Evolutionary conservation across 108 stramenopile genomes (phyloP), one percentile per base, ranked within the genome.

Genomic region (Discostella pseudostelligera): DNA sequence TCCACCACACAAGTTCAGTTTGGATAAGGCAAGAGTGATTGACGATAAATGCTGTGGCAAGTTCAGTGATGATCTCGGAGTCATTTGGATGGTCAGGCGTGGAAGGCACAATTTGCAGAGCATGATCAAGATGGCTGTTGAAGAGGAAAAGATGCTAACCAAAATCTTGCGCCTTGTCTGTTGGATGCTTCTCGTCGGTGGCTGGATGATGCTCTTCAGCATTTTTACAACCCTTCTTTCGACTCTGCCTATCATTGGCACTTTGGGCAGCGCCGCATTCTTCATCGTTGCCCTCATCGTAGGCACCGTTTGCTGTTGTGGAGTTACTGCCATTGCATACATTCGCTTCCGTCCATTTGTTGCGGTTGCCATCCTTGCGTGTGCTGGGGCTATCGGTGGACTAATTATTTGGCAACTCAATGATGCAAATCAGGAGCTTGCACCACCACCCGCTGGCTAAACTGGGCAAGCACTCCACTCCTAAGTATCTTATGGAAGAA

Each of bases 1-100:
- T 10, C 48, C 42, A 11, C 6, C 39, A 0, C 63, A 74, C 29
- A 79, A 82, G 69, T 78, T 58, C 46, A 74, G 74, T 13, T 70
- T 82, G 16, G 70, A 79, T 37, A 75, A 76, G 32, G 62, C 48
- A 8, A 26, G 37, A 19, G 74, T 82, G 3, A 39, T 67, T 49
- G 78, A 79, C 39, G 78, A 74, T 29, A 75, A 69, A 28, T 71
- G 74, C 59, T 79, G 72, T 35, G 75, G 75, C 22, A 76, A 70
- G 47, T 68, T 79, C 39, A 53, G 64, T 43, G 64, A 79, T 51
- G 74, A 82, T 58, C 70, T 82, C 19, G 81, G 81, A 28, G 47
- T 70, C 19, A 76, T 82, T 51, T 82, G 81, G 81, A 82, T 82
- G 81, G 78, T 82, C 0, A 61, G 81, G 6, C 50, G 68, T 14